Conservation (phyloP, 768 basidiomycete genomes). For the Lactarius indigo region DNA sequence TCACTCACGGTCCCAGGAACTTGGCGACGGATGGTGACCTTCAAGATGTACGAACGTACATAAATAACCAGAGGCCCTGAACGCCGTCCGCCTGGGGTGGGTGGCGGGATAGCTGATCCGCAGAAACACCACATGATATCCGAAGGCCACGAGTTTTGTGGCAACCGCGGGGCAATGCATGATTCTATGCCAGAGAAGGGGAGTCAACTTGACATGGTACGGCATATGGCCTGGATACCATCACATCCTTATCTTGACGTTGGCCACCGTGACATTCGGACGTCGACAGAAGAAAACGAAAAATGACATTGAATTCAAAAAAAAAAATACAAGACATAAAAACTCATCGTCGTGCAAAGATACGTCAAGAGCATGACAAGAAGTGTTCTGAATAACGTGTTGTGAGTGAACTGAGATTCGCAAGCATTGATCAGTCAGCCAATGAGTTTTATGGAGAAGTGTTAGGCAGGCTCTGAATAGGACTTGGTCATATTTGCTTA, state of each 20-base stretch:
- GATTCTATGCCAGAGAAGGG: too few relatives aligned
- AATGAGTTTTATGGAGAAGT: not conserved
- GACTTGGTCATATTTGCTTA: not conserved
- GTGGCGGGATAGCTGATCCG: too few relatives aligned
- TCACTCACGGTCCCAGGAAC: too few relatives aligned
- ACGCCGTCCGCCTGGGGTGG: too few relatives aligned
- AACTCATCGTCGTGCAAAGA: not conserved
- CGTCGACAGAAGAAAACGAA: not conserved
- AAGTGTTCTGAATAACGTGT: not conserved
- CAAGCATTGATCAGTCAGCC: not conserved
- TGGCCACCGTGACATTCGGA: too few relatives aligned
- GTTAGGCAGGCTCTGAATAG: not conserved
- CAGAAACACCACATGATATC: too few relatives aligned
- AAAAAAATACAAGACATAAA: not conserved
- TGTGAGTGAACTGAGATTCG: not conserved
- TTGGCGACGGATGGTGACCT: too few relatives aligned
- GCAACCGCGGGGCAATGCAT: too few relatives aligned
- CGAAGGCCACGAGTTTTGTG: too few relatives aligned
- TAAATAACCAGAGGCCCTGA: too few relatives aligned
- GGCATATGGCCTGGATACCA: not conserved
- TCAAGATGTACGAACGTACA: too few relatives aligned
- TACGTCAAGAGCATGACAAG: not conserved
- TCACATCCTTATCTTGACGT: not conserved
- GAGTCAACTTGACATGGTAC: too few relatives aligned
- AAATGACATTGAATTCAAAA: not conserved